These are phyloP conservation scores for Urochloa ruziziensis DNA, from an alignment of 176 grass and related monocot species.

Conservation along the genomic window DNA sequence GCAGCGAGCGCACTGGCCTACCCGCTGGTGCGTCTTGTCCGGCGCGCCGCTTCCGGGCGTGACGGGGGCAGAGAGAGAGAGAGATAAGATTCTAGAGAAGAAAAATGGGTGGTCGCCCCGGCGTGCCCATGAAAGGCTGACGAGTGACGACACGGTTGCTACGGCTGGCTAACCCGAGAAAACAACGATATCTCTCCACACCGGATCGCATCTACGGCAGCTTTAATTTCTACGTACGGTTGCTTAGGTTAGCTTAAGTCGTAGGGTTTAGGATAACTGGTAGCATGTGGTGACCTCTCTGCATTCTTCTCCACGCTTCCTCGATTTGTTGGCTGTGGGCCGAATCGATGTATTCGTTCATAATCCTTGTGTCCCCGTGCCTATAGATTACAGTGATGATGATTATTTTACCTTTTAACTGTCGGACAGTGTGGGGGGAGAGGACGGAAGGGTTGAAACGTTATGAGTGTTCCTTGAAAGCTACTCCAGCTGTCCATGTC, in stretches of 20 bases:
- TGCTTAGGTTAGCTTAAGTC: slow-evolving; percentile 27
- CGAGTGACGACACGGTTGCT: background rate
- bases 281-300: background rate
- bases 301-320: slow-evolving; percentile 16
- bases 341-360: slow-evolving; percentile 21
- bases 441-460: background rate
- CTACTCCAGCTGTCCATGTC: background rate
- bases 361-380: background rate
- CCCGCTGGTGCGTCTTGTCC: background rate
- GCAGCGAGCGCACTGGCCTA: background rate
- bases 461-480: background rate
- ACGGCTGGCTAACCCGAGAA: background rate
- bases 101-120: background rate
- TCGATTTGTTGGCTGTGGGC: slow-evolving; percentile 20
- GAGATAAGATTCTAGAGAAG: slow-evolving; percentile 7
- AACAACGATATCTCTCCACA: slow-evolving; percentile 23
- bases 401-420: background rate
- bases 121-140: background rate
- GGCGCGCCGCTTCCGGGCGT: slow-evolving; percentile 4
- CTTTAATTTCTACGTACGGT: background rate
- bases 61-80: background rate
- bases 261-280: slow-evolving; percentile 25
- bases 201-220: background rate
- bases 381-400: background rate
- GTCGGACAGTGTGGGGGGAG: background rate